Evolutionary conservation across 768 basidiomycete species (phyloP).

Genomic region (Plicaturopsis crispa): DNA sequence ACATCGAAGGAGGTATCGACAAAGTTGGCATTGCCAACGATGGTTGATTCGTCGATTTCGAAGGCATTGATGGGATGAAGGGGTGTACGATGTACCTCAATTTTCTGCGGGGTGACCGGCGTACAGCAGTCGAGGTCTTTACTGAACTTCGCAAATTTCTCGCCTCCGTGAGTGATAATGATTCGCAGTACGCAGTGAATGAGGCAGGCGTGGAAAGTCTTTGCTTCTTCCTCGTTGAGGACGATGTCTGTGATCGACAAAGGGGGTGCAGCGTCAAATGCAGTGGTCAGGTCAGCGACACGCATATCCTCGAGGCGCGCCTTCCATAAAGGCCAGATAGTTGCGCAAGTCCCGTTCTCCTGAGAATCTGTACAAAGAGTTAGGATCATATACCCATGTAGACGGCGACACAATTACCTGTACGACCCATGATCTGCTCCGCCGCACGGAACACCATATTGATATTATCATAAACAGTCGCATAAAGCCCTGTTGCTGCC

Average conservation of each 20-base stretch:
- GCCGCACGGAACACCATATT: constrained; percentile 21
- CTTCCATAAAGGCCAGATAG: constrained; percentile 18
- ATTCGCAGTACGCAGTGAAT: constrained; percentile 21
- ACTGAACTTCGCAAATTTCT: constrained; percentile 17
- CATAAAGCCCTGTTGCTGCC: constrained; percentile 14
- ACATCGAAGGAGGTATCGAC: constrained; percentile 18
- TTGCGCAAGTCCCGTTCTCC: constrained; percentile 31
- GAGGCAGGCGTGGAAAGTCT: constrained; percentile 9
- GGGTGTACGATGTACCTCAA: constrained; percentile 19
- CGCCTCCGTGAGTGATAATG: constrained; percentile 21
- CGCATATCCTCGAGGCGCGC: constrained; percentile 18
- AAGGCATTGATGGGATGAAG: constrained; percentile 22
- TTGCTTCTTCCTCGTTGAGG: constrained; percentile 12
- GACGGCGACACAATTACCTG: constrained; percentile 9
- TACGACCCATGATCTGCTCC: constrained; percentile 25
- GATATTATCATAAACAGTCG: constrained; percentile 28
- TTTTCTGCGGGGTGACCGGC: constrained; percentile 16
- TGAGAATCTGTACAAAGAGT: constrained; percentile 15
- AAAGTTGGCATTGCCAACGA: constrained; percentile 26
- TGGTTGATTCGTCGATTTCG: constrained; percentile 29
- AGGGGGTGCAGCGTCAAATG: constrained; percentile 15
- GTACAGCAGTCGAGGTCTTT: constrained; percentile 8
- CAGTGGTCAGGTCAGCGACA: constrained; percentile 10
- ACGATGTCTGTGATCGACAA: constrained; percentile 21
- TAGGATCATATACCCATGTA: background rate